Conservation (phyloP, 2,329 filamentous ascomycete species). For the Hymenoscyphus occultus region DNA sequence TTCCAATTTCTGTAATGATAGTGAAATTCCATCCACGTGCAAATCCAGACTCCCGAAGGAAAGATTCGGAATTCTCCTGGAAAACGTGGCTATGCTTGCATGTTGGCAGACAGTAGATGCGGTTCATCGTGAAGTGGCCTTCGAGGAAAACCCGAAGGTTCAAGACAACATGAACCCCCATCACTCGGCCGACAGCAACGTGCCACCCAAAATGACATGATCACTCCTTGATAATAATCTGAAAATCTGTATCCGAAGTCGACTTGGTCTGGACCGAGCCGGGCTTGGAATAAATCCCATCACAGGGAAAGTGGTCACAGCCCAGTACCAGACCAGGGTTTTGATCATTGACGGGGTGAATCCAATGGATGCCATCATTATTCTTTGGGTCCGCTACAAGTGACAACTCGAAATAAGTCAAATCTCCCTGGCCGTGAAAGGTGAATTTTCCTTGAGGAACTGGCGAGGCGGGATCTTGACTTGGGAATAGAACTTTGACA, state of each 20-base stretch:
- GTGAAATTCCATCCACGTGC: too few species aligned
- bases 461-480: not conserved
- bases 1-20: too few species aligned
- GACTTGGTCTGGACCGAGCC: not conserved
- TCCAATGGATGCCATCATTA: constrained; percentile 2
- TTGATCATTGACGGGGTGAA: not conserved
- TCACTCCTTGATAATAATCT: not conserved
- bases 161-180: not conserved
- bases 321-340: not conserved
- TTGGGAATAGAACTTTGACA: not conserved
- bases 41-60: too few species aligned
- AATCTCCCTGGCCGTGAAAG: not conserved
- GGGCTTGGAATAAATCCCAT: not conserved
- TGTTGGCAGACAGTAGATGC: too few species aligned
- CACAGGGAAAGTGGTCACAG: not conserved
- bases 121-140: too few species aligned
- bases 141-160: too few species aligned
- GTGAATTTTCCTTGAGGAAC: not conserved
- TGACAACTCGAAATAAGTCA: not conserved
- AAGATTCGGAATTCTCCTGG: too few species aligned
- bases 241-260: not conserved
- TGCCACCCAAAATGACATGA: not conserved
- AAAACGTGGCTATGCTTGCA: too few species aligned
- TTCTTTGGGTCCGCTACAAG: not conserved
- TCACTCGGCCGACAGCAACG: not conserved